Evolutionary conservation across 805 yeast species (phyloP), one percentile per base, ranked within the genome.

Genomic region (Candida pini): DNA sequence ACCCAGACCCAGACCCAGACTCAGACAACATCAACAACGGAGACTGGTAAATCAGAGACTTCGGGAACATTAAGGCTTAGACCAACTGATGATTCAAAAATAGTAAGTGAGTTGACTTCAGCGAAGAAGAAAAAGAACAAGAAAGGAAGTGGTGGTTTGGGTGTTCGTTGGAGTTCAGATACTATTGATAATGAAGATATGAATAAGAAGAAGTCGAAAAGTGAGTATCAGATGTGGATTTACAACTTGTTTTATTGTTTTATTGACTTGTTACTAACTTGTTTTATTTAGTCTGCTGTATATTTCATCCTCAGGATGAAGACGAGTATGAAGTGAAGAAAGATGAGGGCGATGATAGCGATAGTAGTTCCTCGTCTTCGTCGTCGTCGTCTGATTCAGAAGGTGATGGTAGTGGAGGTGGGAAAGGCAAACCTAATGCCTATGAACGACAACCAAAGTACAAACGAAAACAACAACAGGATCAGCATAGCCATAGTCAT

Each of bases 151-250:
- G n/a, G n/a, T n/a, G n/a, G n/a, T n/a, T n/a, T n/a, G n/a, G n/a
- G n/a, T n/a, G n/a, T 90, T 0, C 68, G 77, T 34, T 90, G 97
- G 96, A 68, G 79, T 6, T 84, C 81, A 24, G 95, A 80, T 30
- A 89, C 86, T 4, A 69, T 92, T 4, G 97, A 90, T 56, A 90
- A 90, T 56, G 98, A 90, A 60, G 61, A 83, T 53, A 67, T 92
- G 83, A 73, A 81, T 52, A 85, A 76, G 63, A 92, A 92, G 64
- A 88, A 87, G 54, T 76, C 95, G 9, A 90, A 90, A 58, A 81
- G 69, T 64, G 42, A 33, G 67, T 54, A 34, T 29, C 12, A 9
- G 22, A 19, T n/a, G n/a, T n/a, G n/a, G n/a, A n/a, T n/a, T n/a
- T n/a, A n/a, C n/a, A n/a, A n/a, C n/a, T n/a, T n/a, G n/a, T n/a